These are phyloP conservation scores for Chimonanthus praecox DNA, from an alignment of 164 flowering plant species.

Conservation along the genomic window DNA sequence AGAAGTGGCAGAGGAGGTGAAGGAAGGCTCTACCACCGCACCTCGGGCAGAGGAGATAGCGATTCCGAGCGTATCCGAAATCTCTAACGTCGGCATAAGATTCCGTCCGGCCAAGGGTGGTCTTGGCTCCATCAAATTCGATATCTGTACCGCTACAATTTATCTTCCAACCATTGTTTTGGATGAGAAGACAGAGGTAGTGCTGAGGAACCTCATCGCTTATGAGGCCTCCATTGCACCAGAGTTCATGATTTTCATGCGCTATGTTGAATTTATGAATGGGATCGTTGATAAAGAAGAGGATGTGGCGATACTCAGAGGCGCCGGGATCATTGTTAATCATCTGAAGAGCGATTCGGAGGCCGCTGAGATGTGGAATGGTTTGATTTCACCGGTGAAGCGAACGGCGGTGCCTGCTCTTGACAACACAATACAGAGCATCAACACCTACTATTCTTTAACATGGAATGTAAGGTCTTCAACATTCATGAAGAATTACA, in stretches of 20 bases:
- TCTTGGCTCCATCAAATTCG: conserved; percentile 10
- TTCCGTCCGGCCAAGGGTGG: conserved; percentile 7
- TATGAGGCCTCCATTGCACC: conserved; percentile 16
- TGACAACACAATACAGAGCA: conserved; percentile 8
- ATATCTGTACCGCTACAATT: not conserved
- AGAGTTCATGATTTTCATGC: conserved; percentile 15
- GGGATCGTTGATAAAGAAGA: conserved; percentile 20
- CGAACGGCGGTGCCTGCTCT: conserved; percentile 3
- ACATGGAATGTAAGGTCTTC: conserved; percentile 9
- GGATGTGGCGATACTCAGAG: conserved; percentile 17
- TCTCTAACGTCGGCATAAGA: conserved; percentile 1
- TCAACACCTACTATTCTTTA: conserved; percentile 8
- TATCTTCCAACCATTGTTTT: conserved; percentile 8
- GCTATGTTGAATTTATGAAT: conserved; percentile 22
- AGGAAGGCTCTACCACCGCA: too few species aligned
- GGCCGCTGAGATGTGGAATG: conserved; percentile 7
- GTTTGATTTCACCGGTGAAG: conserved; percentile 10
- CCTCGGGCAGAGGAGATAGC: conserved; percentile 11
- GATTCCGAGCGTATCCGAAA: conserved; percentile 10
- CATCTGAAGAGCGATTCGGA: not conserved
- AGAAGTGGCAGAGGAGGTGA: not conserved
- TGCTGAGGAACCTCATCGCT: conserved; percentile 19
- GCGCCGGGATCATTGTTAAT: conserved; percentile 11
- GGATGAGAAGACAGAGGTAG: conserved; percentile 12
- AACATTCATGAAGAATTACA: conserved; percentile 7